Evolutionary conservation across 768 basidiomycete genomes (phyloP).

Genomic region (Stropharia rugosoannulata): DNA sequence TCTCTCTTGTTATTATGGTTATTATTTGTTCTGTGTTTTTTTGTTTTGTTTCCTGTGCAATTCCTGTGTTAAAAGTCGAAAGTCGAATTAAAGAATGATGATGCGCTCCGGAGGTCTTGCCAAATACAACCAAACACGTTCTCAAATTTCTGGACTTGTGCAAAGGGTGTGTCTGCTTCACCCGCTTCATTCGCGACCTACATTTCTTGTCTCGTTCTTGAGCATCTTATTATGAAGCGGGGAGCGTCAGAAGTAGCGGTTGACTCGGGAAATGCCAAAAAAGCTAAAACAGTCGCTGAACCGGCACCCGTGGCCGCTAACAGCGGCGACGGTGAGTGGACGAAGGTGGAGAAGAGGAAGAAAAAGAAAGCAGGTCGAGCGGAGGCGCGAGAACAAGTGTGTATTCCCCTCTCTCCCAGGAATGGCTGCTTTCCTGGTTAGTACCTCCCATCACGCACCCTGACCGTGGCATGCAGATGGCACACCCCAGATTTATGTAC

Average conservation of each 20-base stretch:
- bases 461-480: conserved; percentile 33
- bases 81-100: too few species aligned
- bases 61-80: too few species aligned
- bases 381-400: conserved; percentile 61
- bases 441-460: conserved; percentile 14
- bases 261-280: conserved; percentile 9
- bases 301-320: neutral
- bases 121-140: neutral
- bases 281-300: conserved; percentile 13
- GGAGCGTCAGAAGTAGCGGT: neutral
- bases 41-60: too few species aligned
- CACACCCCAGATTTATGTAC: conserved; percentile 80
- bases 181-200: too few species aligned
- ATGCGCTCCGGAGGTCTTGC: too few species aligned
- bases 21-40: too few species aligned
- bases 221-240: neutral
- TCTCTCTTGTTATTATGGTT: too few species aligned
- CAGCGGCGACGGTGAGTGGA: conserved; percentile 43
- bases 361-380: conserved; percentile 64
- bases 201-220: neutral
- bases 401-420: conserved; percentile 8
- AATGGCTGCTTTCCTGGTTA: conserved; percentile 8
- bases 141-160: neutral
- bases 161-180: too few species aligned
- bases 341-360: conserved; percentile 71